These are phyloP conservation scores for Ailanthus altissimus DNA, from an alignment of 345 rosid genomes.

Conservation along the genomic window DNA sequence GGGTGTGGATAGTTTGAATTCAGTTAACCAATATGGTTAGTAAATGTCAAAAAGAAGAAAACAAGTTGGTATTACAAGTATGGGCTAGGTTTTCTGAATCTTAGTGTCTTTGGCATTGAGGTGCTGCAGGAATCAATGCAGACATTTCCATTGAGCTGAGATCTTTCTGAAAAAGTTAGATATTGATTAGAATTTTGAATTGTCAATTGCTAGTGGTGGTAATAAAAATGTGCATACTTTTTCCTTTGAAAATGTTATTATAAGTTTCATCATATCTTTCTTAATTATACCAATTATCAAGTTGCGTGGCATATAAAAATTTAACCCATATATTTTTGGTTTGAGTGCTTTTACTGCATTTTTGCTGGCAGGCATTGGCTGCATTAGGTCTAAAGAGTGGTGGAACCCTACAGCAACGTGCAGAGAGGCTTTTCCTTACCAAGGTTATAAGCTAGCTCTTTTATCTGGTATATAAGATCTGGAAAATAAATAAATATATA, in stretches of 20 bases:
- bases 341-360: not conserved
- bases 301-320: not conserved
- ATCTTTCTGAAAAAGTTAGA: no score
- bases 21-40: not conserved
- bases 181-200: not conserved
- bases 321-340: not conserved
- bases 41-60: not conserved
- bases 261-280: not conserved
- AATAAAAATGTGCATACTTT: not conserved
- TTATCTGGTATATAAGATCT: not conserved
- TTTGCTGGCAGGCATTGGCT: conserved; percentile 63
- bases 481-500: not conserved
- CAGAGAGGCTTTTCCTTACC: conserved; percentile 90
- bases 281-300: no score
- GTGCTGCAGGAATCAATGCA: no score
- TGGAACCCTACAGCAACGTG: conserved; percentile 88
- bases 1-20: not conserved
- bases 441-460: conserved; percentile 48
- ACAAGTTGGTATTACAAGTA: no score
- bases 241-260: no score
- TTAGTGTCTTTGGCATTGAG: no score
- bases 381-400: conserved; percentile 92
- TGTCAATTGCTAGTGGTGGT: not conserved
- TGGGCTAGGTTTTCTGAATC: no score
- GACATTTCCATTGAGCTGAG: no score